Percentiles rank a stretch among this genome's conserved stretches.
Evolutionary conservation across 1,284 basidiomycete genomes (phyloP).

Genomic region (Pseudozyma tsukubaensis): DNA sequence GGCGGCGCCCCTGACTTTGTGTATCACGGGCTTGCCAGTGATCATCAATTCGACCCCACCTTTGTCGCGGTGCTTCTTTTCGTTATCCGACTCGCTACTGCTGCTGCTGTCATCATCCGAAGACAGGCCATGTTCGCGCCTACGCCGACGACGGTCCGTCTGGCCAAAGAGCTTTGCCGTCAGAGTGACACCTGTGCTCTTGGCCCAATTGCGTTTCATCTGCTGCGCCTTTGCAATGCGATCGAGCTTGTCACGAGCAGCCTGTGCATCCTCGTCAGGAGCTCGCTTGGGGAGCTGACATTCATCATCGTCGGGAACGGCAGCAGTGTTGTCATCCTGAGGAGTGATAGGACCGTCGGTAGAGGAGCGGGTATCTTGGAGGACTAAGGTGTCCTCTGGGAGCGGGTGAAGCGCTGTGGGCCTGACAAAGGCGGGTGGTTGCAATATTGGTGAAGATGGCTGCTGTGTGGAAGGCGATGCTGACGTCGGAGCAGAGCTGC

Average conservation of each 20-base stretch:
- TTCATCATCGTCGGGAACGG: not conserved
- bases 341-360: conserved; percentile 6
- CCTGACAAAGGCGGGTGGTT: conserved; percentile 6
- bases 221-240: conserved; percentile 45
- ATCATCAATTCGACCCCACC: conserved; percentile 58
- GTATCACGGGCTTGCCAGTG: conserved; percentile 51
- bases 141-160: conserved; percentile 25
- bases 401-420: conserved; percentile 42
- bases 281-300: conserved; percentile 20
- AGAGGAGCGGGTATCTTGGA: conserved; percentile 41
- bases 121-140: conserved; percentile 27
- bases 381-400: conserved; percentile 25
- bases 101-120: conserved; percentile 32
- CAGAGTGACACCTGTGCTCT: conserved; percentile 33
- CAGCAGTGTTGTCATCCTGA: not conserved
- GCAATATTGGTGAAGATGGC: conserved; percentile 10
- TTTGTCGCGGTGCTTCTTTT: not conserved
- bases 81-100: conserved; percentile 1
- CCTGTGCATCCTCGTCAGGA: conserved; percentile 35
- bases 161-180: conserved; percentile 22
- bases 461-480: conserved; percentile 4
- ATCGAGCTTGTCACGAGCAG: conserved; percentile 46
- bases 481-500: conserved; percentile 2
- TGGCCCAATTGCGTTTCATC: conserved; percentile 39
- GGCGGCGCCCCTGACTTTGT: conserved; percentile 26